Percentiles rank a stretch among this genome's conserved stretches.
Evolutionary conservation across 129 eudicot species (phyloP).

Genomic region (Lonicera japonica): DNA sequence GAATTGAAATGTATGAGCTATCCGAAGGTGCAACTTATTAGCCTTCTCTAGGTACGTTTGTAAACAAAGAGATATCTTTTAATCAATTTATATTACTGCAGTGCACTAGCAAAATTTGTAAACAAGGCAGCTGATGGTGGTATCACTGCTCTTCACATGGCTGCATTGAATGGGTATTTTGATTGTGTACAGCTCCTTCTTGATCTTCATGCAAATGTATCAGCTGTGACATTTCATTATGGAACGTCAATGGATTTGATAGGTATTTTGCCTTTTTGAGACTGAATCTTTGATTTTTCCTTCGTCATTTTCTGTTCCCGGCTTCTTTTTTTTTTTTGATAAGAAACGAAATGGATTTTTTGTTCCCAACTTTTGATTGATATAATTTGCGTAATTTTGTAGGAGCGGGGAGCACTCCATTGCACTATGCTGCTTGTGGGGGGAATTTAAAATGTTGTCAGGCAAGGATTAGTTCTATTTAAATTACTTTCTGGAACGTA

Average conservation of each 20-base stretch:
- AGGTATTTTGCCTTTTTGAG: conserved; percentile 29
- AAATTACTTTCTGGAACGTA: neutral
- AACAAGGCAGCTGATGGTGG: conserved; percentile 98
- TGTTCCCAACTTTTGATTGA: neutral
- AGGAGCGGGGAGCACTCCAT: conserved; percentile 99
- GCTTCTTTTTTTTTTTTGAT: too few relatives aligned
- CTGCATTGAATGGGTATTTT: conserved; percentile 83
- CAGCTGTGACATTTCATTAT: conserved; percentile 79
- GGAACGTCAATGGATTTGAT: conserved; percentile 88
- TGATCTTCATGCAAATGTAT: conserved; percentile 80
- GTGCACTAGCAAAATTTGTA: conserved; percentile 86
- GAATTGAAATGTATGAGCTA: too few relatives aligned
- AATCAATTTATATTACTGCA: conserved; percentile 23
- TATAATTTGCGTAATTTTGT: conserved; percentile 7
- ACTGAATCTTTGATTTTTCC: neutral
- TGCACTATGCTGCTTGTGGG: conserved; percentile 99
- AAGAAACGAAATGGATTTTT: too few relatives aligned
- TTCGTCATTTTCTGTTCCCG: neutral
- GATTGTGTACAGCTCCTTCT: conserved; percentile 92
- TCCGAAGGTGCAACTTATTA: too few relatives aligned
- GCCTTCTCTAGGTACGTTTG: neutral
- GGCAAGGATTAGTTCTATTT: conserved; percentile 30
- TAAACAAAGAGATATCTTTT: neutral
- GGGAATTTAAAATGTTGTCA: conserved; percentile 94
- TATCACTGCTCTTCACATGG: conserved; percentile 96